Conservation (phyloP, 306 rosid genomes). For the Fagus crenata region DNA sequence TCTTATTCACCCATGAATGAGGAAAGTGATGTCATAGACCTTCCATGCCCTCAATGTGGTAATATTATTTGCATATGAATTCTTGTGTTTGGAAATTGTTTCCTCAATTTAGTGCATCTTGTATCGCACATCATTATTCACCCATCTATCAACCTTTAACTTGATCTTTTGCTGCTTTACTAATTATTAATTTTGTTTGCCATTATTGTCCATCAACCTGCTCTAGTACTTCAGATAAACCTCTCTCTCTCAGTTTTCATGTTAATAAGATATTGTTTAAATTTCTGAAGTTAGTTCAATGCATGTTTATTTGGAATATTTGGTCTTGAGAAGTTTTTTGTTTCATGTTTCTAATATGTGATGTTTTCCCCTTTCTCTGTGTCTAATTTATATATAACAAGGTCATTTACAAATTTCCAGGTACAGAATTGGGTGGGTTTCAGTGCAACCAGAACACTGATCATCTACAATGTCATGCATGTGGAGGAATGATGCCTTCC, state of each 20-base stretch:
- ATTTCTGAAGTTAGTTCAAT: neutral
- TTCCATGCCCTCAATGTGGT: slow-evolving; percentile 88
- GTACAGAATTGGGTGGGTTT: slow-evolving; percentile 59
- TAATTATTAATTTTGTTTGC: slow-evolving; percentile 10
- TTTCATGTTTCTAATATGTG: slow-evolving; percentile 8
- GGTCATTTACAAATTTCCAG: slow-evolving; percentile 39
- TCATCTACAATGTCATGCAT: slow-evolving; percentile 87
- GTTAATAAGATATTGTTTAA: neutral
- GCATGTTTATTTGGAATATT: neutral
- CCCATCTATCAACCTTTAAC: neutral
- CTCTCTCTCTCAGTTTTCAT: neutral
- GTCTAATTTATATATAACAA: slow-evolving; percentile 16
- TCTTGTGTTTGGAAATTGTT: neutral
- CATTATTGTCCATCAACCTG: neutral
- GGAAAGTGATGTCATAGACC: slow-evolving; percentile 40
- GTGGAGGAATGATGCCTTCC: slow-evolving; percentile 98
- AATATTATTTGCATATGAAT: slow-evolving; percentile 32
- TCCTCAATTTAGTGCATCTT: slow-evolving; percentile 1
- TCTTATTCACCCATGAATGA: slow-evolving; percentile 37
- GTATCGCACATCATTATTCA: neutral
- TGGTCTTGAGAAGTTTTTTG: neutral
- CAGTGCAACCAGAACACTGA: slow-evolving; percentile 55
- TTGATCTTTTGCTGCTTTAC: slow-evolving; percentile 4
- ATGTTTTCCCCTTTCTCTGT: slow-evolving; percentile 3
- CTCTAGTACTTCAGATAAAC: too few relatives aligned